These are phyloP conservation scores for Evernia prunastri DNA, from an alignment of 495 filamentous ascomycete species.

Conservation along the genomic window DNA sequence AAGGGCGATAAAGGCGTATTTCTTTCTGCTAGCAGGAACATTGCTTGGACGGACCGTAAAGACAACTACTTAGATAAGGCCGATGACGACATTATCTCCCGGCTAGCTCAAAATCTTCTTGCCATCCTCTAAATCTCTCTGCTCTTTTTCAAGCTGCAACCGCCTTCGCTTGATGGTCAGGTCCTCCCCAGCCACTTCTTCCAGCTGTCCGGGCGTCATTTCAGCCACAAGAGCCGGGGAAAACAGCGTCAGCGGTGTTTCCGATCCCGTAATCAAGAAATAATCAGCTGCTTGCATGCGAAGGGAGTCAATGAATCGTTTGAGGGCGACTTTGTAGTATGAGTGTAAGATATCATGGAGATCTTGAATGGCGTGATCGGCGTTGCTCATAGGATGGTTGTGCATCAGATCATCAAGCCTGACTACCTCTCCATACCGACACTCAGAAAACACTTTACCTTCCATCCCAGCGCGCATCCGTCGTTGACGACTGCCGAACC, in stretches of 20 bases:
- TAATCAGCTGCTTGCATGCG: constrained; percentile 38
- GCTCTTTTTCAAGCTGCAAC: constrained; percentile 25
- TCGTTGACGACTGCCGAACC: constrained; percentile 14
- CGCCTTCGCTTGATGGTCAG: constrained; percentile 28
- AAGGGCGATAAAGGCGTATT: constrained; percentile 3
- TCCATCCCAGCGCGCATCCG: constrained; percentile 13
- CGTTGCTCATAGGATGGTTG: constrained; percentile 30
- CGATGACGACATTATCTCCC: constrained; percentile 1
- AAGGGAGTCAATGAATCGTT: constrained; percentile 51
- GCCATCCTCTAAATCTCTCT: constrained; percentile 34
- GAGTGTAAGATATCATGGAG: constrained; percentile 53
- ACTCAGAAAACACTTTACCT: constrained; percentile 3
- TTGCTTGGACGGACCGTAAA: background rate
- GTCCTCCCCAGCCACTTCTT: constrained; percentile 45
- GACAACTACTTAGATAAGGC: constrained; percentile 7
- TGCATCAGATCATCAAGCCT: constrained; percentile 27
- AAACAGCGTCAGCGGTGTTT: constrained; percentile 33
- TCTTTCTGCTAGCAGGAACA: background rate
- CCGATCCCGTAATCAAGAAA: constrained; percentile 32
- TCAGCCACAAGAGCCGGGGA: constrained; percentile 33
- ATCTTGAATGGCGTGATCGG: constrained; percentile 38
- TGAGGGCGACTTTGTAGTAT: constrained; percentile 55
- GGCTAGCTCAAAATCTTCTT: constrained; percentile 27
- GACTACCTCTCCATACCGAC: constrained; percentile 27
- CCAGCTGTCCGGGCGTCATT: constrained; percentile 35